phyloP scores from a whole-genome alignment of 768 basidiomycete genomes.

The Russula emetica region DNA sequence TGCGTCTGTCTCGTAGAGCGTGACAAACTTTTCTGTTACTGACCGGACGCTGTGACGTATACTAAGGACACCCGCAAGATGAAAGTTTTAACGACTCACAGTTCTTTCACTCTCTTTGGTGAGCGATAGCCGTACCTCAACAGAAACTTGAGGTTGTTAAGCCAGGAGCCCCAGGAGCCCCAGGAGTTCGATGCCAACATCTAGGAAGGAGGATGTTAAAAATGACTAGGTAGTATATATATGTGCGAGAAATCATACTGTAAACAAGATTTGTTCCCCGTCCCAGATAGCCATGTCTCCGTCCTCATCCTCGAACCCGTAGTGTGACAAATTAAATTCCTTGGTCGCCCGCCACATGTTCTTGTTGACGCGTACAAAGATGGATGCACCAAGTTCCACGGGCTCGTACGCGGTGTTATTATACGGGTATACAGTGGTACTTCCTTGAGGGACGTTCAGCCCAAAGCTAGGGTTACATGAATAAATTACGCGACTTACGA shows the following conservation, averaged over 20 bases:
- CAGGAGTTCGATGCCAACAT: background rate
- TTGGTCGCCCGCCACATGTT: constrained; percentile 69
- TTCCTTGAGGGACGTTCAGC: constrained; percentile 49
- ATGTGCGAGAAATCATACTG: constrained; percentile 41
- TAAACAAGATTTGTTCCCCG: constrained; percentile 63
- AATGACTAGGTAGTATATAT: background rate
- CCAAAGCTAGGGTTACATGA: background rate
- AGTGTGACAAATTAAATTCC: constrained; percentile 68
- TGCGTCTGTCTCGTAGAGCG: constrained; percentile 50
- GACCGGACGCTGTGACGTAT: constrained; percentile 44
- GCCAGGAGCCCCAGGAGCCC: background rate
- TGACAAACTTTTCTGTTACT: constrained; percentile 49
- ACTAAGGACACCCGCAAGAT: background rate
- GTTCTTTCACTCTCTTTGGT: constrained; percentile 3
- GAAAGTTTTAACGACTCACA: constrained; percentile 16
- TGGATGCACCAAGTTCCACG: constrained; percentile 80
- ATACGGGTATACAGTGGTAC: constrained; percentile 73
- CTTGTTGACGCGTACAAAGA: constrained; percentile 76
- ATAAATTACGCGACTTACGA: constrained; percentile 49
- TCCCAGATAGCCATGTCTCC: constrained; percentile 77
- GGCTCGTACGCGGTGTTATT: constrained; percentile 51
- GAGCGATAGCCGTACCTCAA: constrained; percentile 22
- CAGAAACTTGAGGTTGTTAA: constrained; percentile 16
- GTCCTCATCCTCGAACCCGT: constrained; percentile 43
- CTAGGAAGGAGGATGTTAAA: background rate